Percentiles rank a stretch among this genome's conserved stretches.
Evolutionary conservation across 176 grass and related monocot genomes (phyloP).

Genomic region (Zizania latifolia): DNA sequence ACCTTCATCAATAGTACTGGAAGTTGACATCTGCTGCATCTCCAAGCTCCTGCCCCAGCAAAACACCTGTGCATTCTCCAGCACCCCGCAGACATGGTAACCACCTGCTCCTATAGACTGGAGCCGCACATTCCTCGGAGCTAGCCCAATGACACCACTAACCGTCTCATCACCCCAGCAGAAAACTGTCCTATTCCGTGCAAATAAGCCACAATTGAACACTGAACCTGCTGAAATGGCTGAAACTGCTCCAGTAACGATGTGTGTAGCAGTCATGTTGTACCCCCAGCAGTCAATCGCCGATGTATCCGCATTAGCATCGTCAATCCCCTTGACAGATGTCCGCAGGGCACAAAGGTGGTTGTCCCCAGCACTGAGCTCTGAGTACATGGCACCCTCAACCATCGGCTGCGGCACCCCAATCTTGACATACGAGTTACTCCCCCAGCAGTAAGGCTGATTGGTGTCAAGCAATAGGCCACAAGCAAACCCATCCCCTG

Average conservation of each 20-base stretch:
- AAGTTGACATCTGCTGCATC: constrained; percentile 52
- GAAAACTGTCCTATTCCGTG: constrained; percentile 56
- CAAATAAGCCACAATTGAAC: constrained; percentile 81
- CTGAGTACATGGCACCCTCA: constrained; percentile 63
- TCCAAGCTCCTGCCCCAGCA: constrained; percentile 96
- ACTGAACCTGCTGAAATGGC: constrained; percentile 76
- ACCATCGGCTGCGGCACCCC: constrained; percentile 94
- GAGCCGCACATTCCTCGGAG: constrained; percentile 57
- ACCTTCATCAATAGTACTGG: constrained; percentile 58
- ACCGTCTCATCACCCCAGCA: constrained; percentile 93
- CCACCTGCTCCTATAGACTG: constrained; percentile 81
- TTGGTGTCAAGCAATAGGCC: constrained; percentile 74
- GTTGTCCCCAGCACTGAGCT: constrained; percentile 87
- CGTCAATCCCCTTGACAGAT: constrained; percentile 17
- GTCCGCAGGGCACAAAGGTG: constrained; percentile 73
- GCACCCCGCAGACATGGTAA: constrained; percentile 84
- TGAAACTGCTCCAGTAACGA: constrained; percentile 29
- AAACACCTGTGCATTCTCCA: constrained; percentile 85
- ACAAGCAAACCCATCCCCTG: constrained; percentile 86
- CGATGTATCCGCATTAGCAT: constrained; percentile 24
- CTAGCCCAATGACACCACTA: constrained; percentile 68
- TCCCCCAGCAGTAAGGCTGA: constrained; percentile 96
- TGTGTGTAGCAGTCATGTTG: constrained; percentile 81
- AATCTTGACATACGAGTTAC: constrained; percentile 87
- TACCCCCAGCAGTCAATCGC: constrained; percentile 95